These are phyloP conservation scores for Neurospora hispaniola DNA, from an alignment of 495 filamentous ascomycete genomes.

Conservation along the genomic window DNA sequence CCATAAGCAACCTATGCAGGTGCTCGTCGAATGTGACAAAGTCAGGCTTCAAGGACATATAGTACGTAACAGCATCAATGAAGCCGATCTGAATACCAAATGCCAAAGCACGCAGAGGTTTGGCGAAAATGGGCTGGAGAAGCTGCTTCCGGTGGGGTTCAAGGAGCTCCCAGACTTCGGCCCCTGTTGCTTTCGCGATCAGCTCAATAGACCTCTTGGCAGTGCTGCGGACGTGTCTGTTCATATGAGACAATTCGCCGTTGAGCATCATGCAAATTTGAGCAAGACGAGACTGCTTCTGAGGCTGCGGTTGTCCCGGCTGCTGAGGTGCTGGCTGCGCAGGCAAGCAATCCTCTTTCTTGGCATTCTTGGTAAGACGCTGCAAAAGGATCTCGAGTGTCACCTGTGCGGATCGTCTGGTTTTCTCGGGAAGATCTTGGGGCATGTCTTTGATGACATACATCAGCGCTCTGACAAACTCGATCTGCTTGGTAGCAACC, in stretches of 20 bases:
- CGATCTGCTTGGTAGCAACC: slow-evolving; percentile 67
- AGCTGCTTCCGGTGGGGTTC: slow-evolving; percentile 78
- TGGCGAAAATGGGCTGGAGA: slow-evolving; percentile 80
- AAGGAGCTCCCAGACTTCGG: slow-evolving; percentile 75
- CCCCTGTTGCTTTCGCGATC: slow-evolving; percentile 62
- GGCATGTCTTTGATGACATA: slow-evolving; percentile 98
- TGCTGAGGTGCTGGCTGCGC: slow-evolving; percentile 26
- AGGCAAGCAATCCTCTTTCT: slow-evolving; percentile 65
- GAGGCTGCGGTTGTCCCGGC: slow-evolving; percentile 24
- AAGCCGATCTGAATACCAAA: slow-evolving; percentile 93
- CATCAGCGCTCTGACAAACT: slow-evolving; percentile 76
- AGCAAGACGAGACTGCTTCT: slow-evolving; percentile 44
- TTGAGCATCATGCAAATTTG: slow-evolving; percentile 75
- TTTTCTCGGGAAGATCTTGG: slow-evolving; percentile 77
- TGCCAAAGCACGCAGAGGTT: slow-evolving; percentile 83
- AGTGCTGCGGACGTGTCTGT: slow-evolving; percentile 80
- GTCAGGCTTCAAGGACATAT: slow-evolving; percentile 72
- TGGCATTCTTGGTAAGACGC: slow-evolving; percentile 59
- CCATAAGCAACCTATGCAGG: slow-evolving; percentile 79
- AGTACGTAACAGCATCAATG: slow-evolving; percentile 93
- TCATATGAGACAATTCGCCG: slow-evolving; percentile 84
- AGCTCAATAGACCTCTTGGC: slow-evolving; percentile 72
- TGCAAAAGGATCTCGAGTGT: slow-evolving; percentile 69
- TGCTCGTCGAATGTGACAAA: slow-evolving; percentile 85
- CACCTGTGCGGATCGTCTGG: slow-evolving; percentile 65